phyloP scores from a whole-genome alignment of 2,329 filamentous ascomycete species.

The Thielaviopsis euricoi region DNA sequence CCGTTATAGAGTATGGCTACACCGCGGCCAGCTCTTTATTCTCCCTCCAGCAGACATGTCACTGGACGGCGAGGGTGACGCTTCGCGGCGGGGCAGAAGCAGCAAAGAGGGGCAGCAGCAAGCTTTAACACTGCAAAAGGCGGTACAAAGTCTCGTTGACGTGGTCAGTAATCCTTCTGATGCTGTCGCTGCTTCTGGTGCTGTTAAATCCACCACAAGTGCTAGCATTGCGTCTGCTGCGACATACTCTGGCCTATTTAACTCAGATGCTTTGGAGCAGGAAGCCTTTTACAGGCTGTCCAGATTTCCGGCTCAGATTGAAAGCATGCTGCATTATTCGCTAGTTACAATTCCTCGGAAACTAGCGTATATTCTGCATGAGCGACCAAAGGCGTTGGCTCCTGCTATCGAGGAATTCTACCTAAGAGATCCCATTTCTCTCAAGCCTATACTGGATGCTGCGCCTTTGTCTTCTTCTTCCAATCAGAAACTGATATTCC shows the following conservation, averaged over 20 bases:
- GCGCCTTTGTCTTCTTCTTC: conserved; percentile 18
- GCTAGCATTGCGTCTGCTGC: not conserved
- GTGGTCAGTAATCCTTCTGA: not conserved
- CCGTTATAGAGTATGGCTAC: conserved; percentile 77
- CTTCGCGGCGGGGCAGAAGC: not conserved
- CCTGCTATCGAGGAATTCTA: conserved; percentile 86
- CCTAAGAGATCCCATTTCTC: conserved; percentile 61
- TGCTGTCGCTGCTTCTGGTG: no score
- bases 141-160: not conserved
- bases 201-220: not conserved
- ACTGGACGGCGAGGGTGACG: conserved; percentile 14
- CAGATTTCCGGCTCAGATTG: conserved; percentile 66
- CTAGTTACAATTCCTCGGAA: conserved; percentile 62
- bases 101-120: not conserved
- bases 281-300: conserved; percentile 82
- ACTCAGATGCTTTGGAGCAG: conserved; percentile 59
- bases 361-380: conserved; percentile 62
- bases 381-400: conserved; percentile 58
- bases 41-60: conserved; percentile 48
- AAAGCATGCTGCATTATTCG: conserved; percentile 59
- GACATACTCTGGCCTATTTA: conserved; percentile 32
- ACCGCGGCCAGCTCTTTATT: conserved; percentile 57
- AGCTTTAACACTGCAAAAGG: not conserved
- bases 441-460: conserved; percentile 48
- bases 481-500: conserved; percentile 39